Percentiles rank a stretch among this genome's conserved stretches.
These are phyloP conservation scores for Epichloe sibirici DNA, from an alignment of 2,329 filamentous ascomycete genomes.

Conservation along the genomic window DNA sequence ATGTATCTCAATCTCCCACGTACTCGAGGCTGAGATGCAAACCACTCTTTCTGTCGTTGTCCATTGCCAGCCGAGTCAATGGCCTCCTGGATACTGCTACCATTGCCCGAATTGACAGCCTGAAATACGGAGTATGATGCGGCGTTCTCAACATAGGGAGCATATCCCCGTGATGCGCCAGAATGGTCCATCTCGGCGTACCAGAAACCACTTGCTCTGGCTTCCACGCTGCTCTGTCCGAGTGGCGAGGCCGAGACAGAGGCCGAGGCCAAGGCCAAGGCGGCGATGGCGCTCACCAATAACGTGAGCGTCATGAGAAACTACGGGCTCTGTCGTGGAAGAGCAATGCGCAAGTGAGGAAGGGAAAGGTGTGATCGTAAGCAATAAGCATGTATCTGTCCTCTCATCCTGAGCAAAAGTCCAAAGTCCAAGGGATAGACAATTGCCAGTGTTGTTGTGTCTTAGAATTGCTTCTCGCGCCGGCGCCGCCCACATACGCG, in stretches of 20 bases:
- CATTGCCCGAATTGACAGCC: slow-evolving; percentile 25
- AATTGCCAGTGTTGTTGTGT: no score
- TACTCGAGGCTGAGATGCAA: slow-evolving; percentile 30
- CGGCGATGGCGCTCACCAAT: neutral
- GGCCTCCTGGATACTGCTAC: slow-evolving; percentile 23
- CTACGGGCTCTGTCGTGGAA: neutral
- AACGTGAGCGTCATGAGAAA: neutral
- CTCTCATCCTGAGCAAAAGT: no score
- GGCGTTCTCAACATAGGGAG: slow-evolving; percentile 27
- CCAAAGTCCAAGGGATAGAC: no score
- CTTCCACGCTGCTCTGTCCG: neutral
- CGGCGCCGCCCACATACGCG: no score
- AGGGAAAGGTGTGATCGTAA: no score
- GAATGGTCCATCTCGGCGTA: slow-evolving; percentile 31
- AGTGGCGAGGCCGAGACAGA: slow-evolving; percentile 10
- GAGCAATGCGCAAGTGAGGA: no score
- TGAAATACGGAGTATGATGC: slow-evolving; percentile 26
- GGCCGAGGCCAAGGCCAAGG: slow-evolving; percentile 9
- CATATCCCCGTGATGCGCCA: slow-evolving; percentile 23
- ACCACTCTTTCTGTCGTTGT: slow-evolving; percentile 24
- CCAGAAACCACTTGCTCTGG: slow-evolving; percentile 23
- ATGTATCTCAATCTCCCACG: neutral
- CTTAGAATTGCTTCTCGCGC: no score
- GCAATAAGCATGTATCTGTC: no score
- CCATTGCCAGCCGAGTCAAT: slow-evolving; percentile 25